Base-by-base conservation (phyloP, 2,329 filamentous ascomycete genomes). In the Trichoderma cornu-damae region DNA sequence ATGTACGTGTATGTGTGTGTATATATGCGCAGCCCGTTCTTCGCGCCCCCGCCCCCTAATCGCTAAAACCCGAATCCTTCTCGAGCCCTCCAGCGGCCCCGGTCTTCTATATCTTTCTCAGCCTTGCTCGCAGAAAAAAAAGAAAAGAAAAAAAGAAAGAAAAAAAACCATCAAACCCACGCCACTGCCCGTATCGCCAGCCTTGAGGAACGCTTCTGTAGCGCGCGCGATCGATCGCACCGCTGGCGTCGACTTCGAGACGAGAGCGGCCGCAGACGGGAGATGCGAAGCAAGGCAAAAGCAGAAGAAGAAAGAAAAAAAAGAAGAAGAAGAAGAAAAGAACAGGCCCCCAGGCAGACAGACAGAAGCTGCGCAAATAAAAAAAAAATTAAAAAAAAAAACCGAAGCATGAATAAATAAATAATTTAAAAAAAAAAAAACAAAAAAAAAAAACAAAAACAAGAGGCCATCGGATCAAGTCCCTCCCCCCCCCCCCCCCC, bases 81-180 rank as follows among this genome's bases (percentile, higher is more conserved):
- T 46, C 52, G 34, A 46, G 42, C 52, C 52, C 52, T 55, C 47
- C 52, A 55, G 52, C 52, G 52, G 52, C 52, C 52, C 52, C 52
- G 52, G 46, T 9, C 52, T 24, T 55, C 52, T 55, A 32, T 55
- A 55, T 30, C 28, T 30, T n/a, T n/a, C 42, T 55, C 52, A 55
- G 52, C 52, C 52, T 55, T 55, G 42, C 42, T 47, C 51, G n/a
- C n/a, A n/a, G n/a, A n/a, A n/a, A n/a, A n/a, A n/a, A n/a, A n/a
- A n/a, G n/a, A n/a, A n/a, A n/a, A n/a, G n/a, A n/a, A n/a, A n/a
- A n/a, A n/a, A n/a, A n/a, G n/a, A n/a, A n/a, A n/a, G n/a, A n/a
- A n/a, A n/a, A n/a, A n/a, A 30, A 26, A 46, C 46, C 32, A 16
- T 51, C 24, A 38, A 18, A 26, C 48, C 40, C n/a, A 6, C 49